Evolutionary conservation across 2,329 filamentous ascomycete genomes (phyloP), one percentile per base, ranked within the genome.

Genomic region (Metarhizium sp.): DNA sequence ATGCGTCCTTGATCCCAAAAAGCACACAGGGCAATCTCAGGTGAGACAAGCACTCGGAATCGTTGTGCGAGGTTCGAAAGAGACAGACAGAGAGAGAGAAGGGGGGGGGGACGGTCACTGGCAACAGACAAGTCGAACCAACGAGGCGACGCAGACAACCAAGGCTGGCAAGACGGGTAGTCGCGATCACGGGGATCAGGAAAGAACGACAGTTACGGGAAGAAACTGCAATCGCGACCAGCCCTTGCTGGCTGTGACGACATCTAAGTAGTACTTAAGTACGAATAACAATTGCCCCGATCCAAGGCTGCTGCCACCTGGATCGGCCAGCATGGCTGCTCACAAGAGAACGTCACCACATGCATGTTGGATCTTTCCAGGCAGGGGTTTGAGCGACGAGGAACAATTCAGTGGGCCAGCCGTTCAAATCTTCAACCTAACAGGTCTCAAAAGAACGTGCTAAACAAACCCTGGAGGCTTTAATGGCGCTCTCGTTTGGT

Each of bases 1-100:
- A 43, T 51, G 8, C 32, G 18, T 18, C 20, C 14, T 42, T 30
- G 51, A 51, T 48, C 51, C 55, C 11, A 54, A 56, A 56, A 54
- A 30, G 46, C 14, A 48, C 40, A 54, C 45, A 30, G 30, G 25
- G 20, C 8, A 11, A 48, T 16, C 8, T 10, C 52, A 54, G 11
- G 55, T 45, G 34, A 40, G 11, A 53, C 45, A 53, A 50, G 55
- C 6, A 50, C 36, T 53, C 38, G 46, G 40, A 25, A 20, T 14
- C 20, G 6, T 38, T 38, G 50, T 45, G 42, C 36, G 14, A 18
- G 50, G 25, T 47, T 13, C 6, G 16, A 30, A 18, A 29, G 51
- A 45, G 6, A 11, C 4, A 45, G n/a, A 45, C 6, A 16, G 6
- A 45, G n/a, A 16, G 6, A 45, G n/a, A 34, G 2, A 11, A 3